A percentile compares a stretch with the other conserved stretches of the same genome.
Evolutionary conservation across 1,284 basidiomycete genomes (phyloP).

Genomic region (Moesziomyces antarcticus): DNA sequence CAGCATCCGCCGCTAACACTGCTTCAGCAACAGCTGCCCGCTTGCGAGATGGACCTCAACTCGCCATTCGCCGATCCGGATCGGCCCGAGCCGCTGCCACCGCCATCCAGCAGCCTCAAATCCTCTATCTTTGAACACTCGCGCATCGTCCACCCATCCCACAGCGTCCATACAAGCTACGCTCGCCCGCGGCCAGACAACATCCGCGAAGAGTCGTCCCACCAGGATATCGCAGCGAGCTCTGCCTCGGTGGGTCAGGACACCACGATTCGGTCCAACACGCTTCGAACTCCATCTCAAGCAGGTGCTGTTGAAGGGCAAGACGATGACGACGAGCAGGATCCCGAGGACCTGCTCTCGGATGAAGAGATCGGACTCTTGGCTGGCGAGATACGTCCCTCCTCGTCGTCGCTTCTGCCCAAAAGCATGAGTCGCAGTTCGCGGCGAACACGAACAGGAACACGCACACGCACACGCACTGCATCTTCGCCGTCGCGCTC

Average conservation of each 20-base stretch:
- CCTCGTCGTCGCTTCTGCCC: not conserved
- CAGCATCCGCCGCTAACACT: not conserved
- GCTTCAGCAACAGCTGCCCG: no score
- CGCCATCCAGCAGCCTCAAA: constrained; percentile 30
- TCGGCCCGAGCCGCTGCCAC: constrained; percentile 23
- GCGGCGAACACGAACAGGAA: constrained; percentile 10
- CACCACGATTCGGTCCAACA: not conserved
- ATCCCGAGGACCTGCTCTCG: constrained; percentile 36
- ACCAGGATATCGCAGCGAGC: constrained; percentile 11
- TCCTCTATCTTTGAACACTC: constrained; percentile 49
- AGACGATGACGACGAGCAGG: constrained; percentile 32
- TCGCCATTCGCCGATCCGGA: constrained; percentile 50
- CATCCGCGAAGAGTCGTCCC: constrained; percentile 37
- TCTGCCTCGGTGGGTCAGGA: constrained; percentile 8
- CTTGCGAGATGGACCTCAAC: constrained; percentile 33
- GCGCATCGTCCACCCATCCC: constrained; percentile 48
- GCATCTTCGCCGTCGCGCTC: constrained; percentile 24
- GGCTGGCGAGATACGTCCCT: constrained; percentile 10
- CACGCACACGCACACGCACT: constrained; percentile 18
- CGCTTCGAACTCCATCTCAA: not conserved
- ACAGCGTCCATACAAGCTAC: constrained; percentile 14
- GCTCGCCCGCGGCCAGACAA: constrained; percentile 26
- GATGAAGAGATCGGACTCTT: constrained; percentile 43
- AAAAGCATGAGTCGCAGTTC: constrained; percentile 12
- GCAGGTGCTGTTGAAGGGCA: constrained; percentile 2